Conservation (phyloP, 768 basidiomycete genomes). For the Jaapia argillacea region DNA sequence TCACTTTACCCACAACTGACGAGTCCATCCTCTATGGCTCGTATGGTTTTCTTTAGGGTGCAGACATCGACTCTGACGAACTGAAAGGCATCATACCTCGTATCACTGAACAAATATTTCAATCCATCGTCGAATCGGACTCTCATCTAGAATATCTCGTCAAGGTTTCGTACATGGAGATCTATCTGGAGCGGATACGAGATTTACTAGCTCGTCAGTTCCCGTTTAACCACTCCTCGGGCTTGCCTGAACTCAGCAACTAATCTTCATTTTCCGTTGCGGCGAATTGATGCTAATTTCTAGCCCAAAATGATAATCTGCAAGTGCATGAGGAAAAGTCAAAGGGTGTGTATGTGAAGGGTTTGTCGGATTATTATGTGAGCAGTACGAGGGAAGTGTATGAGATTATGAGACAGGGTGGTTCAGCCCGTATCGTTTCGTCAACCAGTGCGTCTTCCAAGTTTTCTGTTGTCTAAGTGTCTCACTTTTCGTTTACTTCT, state of each 20-base stretch:
- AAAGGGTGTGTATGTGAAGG: constrained; percentile 96
- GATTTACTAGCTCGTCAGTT: constrained; percentile 90
- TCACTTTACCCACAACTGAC: constrained; percentile 6
- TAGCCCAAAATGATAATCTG: constrained; percentile 95
- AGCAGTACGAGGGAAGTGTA: constrained; percentile 93
- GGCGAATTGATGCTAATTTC: constrained; percentile 14
- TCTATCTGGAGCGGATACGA: constrained; percentile 92
- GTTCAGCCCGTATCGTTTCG: constrained; percentile 82
- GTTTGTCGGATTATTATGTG: constrained; percentile 95
- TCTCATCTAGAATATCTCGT: constrained; percentile 95
- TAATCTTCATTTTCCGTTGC: constrained; percentile 8
- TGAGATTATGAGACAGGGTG: constrained; percentile 98
- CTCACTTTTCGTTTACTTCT: constrained; percentile 6
- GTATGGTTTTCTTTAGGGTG: constrained; percentile 67
- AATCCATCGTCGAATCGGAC: constrained; percentile 93
- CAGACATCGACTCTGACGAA: constrained; percentile 91
- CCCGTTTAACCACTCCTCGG: background rate
- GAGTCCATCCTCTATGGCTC: too few species aligned
- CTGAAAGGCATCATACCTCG: constrained; percentile 95
- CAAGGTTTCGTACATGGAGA: constrained; percentile 99
- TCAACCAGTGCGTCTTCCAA: constrained; percentile 71
- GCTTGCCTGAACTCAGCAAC: background rate
- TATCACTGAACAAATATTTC: constrained; percentile 98
- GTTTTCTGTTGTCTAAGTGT: constrained; percentile 1
- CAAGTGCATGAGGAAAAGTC: constrained; percentile 98